A percentile compares a stretch with the other conserved stretches of the same genome.
Evolutionary conservation across 495 filamentous ascomycete genomes (phyloP).

Genomic region (Haplographium delicatum): DNA sequence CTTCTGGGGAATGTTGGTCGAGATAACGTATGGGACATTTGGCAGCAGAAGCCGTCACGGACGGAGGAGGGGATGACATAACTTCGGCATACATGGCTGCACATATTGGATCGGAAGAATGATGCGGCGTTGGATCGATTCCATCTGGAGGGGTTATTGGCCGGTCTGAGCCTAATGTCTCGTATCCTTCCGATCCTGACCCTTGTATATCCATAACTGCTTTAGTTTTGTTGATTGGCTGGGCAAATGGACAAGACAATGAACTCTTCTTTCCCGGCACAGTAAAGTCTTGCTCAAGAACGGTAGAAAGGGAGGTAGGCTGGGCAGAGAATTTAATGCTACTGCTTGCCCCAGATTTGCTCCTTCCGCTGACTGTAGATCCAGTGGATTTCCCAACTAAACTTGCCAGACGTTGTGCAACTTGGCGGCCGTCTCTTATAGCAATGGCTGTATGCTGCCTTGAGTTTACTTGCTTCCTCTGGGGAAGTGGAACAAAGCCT

Average conservation of each 20-base stretch:
- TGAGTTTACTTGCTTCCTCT: conserved; percentile 33
- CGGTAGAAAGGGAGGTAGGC: conserved; percentile 46
- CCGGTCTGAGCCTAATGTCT: conserved; percentile 14
- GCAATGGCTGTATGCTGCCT: conserved; percentile 49
- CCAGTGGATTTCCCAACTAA: conserved; percentile 24
- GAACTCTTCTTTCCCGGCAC: conserved; percentile 54
- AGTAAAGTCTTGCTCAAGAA: conserved; percentile 62
- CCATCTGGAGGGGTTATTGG: conserved; percentile 19
- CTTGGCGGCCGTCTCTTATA: conserved; percentile 49
- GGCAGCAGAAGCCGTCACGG: conserved; percentile 43
- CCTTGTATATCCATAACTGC: conserved; percentile 9
- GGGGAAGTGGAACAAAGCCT: conserved; percentile 46
- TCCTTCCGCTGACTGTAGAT: conserved; percentile 17
- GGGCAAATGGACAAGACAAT: conserved; percentile 56
- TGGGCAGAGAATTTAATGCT: conserved; percentile 27
- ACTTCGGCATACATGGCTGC: conserved; percentile 52
- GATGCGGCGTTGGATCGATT: conserved; percentile 35
- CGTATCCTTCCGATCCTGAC: conserved; percentile 3
- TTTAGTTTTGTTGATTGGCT: neutral
- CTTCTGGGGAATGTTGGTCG: conserved; percentile 84
- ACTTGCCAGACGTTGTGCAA: conserved; percentile 38
- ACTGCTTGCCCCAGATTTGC: conserved; percentile 32
- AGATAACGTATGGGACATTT: conserved; percentile 87
- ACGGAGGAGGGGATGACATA: conserved; percentile 43
- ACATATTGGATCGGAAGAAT: conserved; percentile 54